A percentile compares a stretch with the other conserved stretches of the same genome.
Conservation (phyloP, 352 stramenopile genomes). For the Phytophthora tentaculata region DNA sequence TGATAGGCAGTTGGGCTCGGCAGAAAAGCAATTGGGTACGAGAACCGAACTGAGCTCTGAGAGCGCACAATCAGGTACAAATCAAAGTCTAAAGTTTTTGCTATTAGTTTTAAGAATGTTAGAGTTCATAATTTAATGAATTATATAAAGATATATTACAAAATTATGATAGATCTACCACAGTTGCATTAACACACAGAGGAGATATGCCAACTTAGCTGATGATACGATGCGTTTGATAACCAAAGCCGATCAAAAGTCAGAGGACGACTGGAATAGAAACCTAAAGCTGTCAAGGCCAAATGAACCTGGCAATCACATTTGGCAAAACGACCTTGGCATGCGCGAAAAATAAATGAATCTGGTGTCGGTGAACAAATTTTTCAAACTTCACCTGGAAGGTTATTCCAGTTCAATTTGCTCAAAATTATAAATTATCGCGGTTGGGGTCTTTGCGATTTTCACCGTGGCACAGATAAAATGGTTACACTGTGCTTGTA, state of each 20-base stretch:
- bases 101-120: too few species aligned
- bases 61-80: background rate
- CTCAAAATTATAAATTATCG: too few species aligned
- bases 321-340: background rate
- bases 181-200: too few species aligned
- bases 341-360: constrained; percentile 1
- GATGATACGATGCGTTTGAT: background rate
- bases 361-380: background rate
- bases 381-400: background rate
- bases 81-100: background rate
- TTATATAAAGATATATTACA: too few species aligned
- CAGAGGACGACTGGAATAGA: background rate
- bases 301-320: background rate
- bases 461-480: too few species aligned
- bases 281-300: background rate
- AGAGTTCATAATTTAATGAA: too few species aligned
- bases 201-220: background rate
- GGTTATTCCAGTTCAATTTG: background rate
- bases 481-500: too few species aligned
- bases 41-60: too few species aligned
- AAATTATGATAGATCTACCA: too few species aligned
- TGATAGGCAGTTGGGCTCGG: background rate
- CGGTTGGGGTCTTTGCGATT: too few species aligned
- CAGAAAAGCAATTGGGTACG: background rate
- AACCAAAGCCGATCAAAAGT: background rate